Evolutionary conservation across 208 protist species (phyloP).

Genomic region (Wallacemonas collosoma): DNA sequence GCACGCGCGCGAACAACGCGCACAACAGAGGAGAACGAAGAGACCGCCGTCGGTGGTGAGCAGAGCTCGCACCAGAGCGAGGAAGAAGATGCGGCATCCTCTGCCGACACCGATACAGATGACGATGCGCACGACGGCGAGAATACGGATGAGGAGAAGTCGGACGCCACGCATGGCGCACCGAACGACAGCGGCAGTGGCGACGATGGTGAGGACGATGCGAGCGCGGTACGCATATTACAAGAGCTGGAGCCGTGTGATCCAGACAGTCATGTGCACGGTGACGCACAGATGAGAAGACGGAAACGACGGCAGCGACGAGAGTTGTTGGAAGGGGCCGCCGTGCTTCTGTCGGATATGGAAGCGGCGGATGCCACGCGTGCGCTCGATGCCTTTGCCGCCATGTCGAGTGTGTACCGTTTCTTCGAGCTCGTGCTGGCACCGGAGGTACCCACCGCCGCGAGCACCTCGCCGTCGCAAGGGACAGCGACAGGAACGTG

Average conservation of each 20-base stretch:
- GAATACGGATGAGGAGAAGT: neutral
- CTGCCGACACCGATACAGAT: neutral
- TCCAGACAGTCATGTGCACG: neutral
- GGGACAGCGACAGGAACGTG: neutral
- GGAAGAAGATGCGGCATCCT: neutral
- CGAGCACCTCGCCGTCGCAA: neutral
- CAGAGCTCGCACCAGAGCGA: no score
- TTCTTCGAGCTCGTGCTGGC: conserved; percentile 7
- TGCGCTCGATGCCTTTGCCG: neutral
- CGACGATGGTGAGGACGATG: neutral
- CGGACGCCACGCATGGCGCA: neutral
- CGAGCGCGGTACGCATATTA: no score
- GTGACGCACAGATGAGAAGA: neutral
- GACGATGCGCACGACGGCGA: neutral
- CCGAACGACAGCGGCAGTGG: no score
- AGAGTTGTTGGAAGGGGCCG: neutral
- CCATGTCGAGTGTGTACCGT: conserved; percentile 5
- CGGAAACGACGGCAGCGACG: neutral
- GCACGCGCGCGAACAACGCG: neutral
- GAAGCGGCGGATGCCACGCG: neutral
- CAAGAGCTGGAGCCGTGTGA: neutral
- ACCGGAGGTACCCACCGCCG: neutral
- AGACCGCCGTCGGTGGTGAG: no score
- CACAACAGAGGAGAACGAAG: no score
- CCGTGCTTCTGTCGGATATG: neutral